Conservation (phyloP, 2,329 filamentous ascomycete genomes). For the Trichophyton mentagrophytes region DNA sequence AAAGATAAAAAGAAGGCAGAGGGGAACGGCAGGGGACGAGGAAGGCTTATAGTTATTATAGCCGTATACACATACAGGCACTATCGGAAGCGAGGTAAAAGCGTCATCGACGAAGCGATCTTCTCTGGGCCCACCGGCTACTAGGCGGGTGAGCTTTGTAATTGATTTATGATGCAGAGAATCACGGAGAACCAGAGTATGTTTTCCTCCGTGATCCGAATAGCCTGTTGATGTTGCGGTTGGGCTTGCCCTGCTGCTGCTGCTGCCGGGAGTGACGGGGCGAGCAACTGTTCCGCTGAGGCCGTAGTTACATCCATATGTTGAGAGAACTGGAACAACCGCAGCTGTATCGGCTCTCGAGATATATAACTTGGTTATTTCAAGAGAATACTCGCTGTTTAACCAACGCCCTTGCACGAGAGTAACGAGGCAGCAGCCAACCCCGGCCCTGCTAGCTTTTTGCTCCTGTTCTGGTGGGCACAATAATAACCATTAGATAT, state of each 20-base stretch:
- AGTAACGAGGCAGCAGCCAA: no score
- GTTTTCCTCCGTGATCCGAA: not conserved
- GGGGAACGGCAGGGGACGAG: not conserved
- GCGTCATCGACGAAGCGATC: not conserved
- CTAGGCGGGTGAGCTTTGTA: not conserved
- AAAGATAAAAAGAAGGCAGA: not conserved
- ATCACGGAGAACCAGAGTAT: not conserved
- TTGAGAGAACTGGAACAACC: no score
- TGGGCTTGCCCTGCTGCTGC: no score
- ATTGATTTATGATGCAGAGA: not conserved
- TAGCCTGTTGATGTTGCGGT: no score
- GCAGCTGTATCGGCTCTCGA: no score
- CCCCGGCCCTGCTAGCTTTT: not conserved
- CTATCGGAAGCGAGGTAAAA: not conserved
- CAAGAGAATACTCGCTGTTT: no score
- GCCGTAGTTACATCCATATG: no score
- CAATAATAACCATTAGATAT: not conserved
- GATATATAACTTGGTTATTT: no score
- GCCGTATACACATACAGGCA: not conserved
- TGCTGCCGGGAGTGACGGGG: no score
- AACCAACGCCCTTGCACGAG: no score
- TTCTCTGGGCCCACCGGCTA: not conserved
- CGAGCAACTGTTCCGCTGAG: no score
- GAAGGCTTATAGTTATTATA: not conserved
- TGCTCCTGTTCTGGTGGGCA: not conserved